Conservation (phyloP, 2,329 filamentous ascomycete genomes). For the Claviceps lovelessii region DNA sequence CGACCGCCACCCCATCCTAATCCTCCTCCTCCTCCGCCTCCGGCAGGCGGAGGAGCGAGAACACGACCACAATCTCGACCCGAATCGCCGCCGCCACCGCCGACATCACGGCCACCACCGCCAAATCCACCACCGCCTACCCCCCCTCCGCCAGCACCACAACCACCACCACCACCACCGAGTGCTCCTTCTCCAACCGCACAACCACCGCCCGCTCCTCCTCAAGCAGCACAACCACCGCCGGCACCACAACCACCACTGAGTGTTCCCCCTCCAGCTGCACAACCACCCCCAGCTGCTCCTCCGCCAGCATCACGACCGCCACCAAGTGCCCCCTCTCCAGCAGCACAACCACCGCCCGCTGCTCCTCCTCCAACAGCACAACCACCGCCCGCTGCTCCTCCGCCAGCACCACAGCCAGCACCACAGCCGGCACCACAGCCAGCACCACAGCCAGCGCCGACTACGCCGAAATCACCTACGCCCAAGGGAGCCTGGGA, state of each 20-base stretch:
- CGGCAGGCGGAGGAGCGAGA: neutral
- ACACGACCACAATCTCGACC: conserved; percentile 5
- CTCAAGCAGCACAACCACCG: conserved; percentile 1
- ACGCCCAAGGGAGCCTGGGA: conserved; percentile 44
- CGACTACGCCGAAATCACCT: conserved; percentile 9
- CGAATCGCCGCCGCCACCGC: conserved; percentile 2
- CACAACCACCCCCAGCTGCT: conserved; percentile 1
- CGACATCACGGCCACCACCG: conserved; percentile 1
- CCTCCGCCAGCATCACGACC: neutral
- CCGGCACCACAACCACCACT: conserved; percentile 1
- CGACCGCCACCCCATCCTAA: conserved; percentile 17
- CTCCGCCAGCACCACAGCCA: conserved; percentile 7
- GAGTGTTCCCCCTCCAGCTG: neutral
- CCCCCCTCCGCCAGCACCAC: neutral
- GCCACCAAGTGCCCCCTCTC: neutral
- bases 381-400: conserved; percentile 1
- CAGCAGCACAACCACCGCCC: neutral
- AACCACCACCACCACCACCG: neutral
- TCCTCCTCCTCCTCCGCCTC: neutral
- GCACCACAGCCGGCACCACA: conserved; percentile 9
- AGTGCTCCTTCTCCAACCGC: conserved; percentile 2
- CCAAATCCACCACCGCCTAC: conserved; percentile 1
- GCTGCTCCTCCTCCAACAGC: conserved; percentile 5
- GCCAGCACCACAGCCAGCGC: conserved; percentile 10
- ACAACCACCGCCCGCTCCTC: neutral